Base-by-base conservation (phyloP, 257 asterid genomes). In the Lithospermum erythrorhizon region DNA sequence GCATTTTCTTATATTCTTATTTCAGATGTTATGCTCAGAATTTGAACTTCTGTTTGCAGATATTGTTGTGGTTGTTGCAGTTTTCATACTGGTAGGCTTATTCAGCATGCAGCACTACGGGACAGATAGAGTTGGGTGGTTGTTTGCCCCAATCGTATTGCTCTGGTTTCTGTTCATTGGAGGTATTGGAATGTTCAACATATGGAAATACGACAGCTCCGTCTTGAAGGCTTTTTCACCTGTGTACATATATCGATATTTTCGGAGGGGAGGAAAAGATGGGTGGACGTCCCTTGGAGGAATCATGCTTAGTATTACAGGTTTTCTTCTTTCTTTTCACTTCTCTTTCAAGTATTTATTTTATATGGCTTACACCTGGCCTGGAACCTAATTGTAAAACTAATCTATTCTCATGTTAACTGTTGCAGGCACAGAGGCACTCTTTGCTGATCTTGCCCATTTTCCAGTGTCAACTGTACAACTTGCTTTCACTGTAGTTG, bases 81-180 rank as follows among this genome's bases (percentile, higher is more conserved):
- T 86, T 55, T 52, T 86, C 66, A 86, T 91, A 65, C 75, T 91
- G 71, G 85, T 91, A 29, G 96, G 95, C 58, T 75, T 91, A 64
- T 91, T 91, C 75, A 88, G 98, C 76, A 61, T 91, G 89, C 98
- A 91, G 64, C 98, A 91, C 70, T 86, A 86, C 16, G 98, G 98
- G 53, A 88, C 98, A 17, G 98, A 88, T 67, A 88, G 68, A 83
- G 98, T 91, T 35, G 96, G 98, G 55, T 91, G 95, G 98, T 86
- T 91, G 58, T 91, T 88, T 73, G 98, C 98, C 64, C 98, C 98
- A 9, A 54, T 91, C 54, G 98, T 91, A 54, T 83, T 91, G 60
- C 76, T 91, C 19, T 91, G 98, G 98, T 91, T 91, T 79, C 79
- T 91, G 58, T 71, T 91, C 73, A 87, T 91, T 21, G 98, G 98